Base-by-base conservation (phyloP, 257 asterid species). In the Handroanthus guayacan region DNA sequence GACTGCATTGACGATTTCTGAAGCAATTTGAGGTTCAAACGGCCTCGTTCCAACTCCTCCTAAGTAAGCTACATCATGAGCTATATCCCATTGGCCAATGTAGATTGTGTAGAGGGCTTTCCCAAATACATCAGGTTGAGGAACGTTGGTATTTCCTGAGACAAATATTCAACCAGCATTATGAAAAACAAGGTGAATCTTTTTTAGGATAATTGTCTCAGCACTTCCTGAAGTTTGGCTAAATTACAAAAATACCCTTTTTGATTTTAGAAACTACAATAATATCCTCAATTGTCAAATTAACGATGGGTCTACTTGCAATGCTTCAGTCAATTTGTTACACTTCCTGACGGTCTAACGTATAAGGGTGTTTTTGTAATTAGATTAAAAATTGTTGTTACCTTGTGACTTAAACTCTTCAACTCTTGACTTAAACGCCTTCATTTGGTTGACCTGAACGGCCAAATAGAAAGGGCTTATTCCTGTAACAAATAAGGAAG, bases 11-110 rank as follows among this genome's bases (percentile, higher is more conserved):
- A 75, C 71, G 67, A 89, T 86, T 70, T 72, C 88, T 14, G 79
- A 70, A 65, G 85, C 78, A 16, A 90, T 86, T 74, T 77, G 84
- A 67, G 92, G 90, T 31, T 73, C 80, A 31, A 62, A 72, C 44
- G 83, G 70, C 72, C 79, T 81, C 3, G 83, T 83, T 68, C 90
- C 93, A 37, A 61, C 77, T 18, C 86, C 51, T 9, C 96, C 89
- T 14, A 84, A 41, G 10, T 82, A 73, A 12, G 80, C 82, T 61
- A 87, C 62, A 75, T 82, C 72, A 58, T 83, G 78, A 5, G 95
- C 82, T 75, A 92, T 81, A 71, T 92, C 96, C 56, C 90, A 81
- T 75, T 88, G 97, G 62, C 97, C 97, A 37, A 86, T 86, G 78
- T 85, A 84, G 86, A 92, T 87, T 57, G 86, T 82, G 76, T 86